These are phyloP conservation scores for Trypanosoma brucei DNA, from an alignment of 208 protist species.

Conservation along the genomic window DNA sequence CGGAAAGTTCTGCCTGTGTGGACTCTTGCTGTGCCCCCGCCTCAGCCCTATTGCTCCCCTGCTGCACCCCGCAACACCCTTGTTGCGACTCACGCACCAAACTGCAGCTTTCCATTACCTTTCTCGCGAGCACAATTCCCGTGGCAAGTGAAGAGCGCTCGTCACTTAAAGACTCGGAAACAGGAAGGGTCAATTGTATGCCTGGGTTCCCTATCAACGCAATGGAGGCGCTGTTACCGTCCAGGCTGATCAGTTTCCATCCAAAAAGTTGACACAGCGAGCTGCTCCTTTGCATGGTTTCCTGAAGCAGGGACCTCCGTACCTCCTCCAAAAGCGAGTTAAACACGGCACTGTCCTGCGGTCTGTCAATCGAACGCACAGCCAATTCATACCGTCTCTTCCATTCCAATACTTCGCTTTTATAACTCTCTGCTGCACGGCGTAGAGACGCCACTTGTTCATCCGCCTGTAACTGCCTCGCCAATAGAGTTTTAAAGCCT, in stretches of 20 bases:
- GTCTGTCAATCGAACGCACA: not conserved
- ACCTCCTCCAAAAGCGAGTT: constrained; percentile 16
- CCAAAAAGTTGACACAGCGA: constrained; percentile 23
- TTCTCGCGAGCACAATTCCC: constrained; percentile 26
- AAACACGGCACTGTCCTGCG: constrained; percentile 15
- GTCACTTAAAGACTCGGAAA: constrained; percentile 5
- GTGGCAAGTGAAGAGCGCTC: constrained; percentile 8
- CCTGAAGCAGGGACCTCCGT: constrained; percentile 1
- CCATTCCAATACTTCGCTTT: constrained; percentile 8
- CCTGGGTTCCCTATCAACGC: constrained; percentile 8
- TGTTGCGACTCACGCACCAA: not conserved
- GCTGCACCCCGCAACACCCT: not conserved
- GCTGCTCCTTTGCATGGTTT: not conserved
- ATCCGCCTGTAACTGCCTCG: not conserved
- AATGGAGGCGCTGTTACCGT: constrained; percentile 6
- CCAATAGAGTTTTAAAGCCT: constrained; percentile 7
- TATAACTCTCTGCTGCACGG: constrained; percentile 1
- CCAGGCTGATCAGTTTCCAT: constrained; percentile 20
- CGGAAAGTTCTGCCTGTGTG: no score
- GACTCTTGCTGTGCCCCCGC: no score
- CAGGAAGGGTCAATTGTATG: constrained; percentile 14
- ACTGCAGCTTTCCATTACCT: constrained; percentile 13
- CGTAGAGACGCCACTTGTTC: constrained; percentile 9
- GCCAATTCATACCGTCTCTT: constrained; percentile 14
- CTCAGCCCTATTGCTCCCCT: no score